These are phyloP conservation scores for Hysterangium stoloniferum DNA, from an alignment of 768 basidiomycete genomes.

Conservation along the genomic window DNA sequence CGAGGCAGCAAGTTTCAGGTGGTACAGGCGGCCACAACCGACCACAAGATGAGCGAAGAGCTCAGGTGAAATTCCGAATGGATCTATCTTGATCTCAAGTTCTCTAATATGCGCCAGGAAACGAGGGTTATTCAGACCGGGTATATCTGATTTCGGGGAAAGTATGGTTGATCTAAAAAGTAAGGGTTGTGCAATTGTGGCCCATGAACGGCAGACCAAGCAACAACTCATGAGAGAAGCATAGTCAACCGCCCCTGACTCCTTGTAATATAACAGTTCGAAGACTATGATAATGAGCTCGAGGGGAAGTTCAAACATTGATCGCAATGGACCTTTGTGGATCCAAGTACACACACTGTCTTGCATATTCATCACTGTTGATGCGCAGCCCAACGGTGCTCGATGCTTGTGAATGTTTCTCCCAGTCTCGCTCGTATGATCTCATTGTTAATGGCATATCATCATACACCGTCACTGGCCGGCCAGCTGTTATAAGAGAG, in stretches of 20 bases:
- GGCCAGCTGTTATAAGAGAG: not conserved
- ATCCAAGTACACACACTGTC: not conserved
- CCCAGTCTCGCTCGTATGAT: not conserved
- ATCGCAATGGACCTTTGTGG: not conserved
- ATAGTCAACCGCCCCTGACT: slow-evolving; percentile 12
- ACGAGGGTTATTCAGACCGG: not conserved
- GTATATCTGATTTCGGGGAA: not conserved
- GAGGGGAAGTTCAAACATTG: not conserved
- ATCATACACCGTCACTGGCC: not conserved
- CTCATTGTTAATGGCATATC: not conserved
- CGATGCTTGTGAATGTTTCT: not conserved
- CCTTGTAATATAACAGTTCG: slow-evolving; percentile 16
- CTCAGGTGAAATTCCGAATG: not conserved
- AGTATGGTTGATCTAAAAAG: slow-evolving; percentile 14
- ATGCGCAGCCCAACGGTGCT: not conserved
- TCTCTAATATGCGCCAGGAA: not conserved
- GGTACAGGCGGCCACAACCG: slow-evolving; percentile 27
- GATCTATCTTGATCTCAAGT: not conserved
- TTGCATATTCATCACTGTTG: not conserved
- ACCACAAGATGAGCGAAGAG: slow-evolving; percentile 18
- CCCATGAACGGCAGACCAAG: slow-evolving; percentile 18
- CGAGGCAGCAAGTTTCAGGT: slow-evolving; percentile 22
- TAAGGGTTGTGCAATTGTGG: slow-evolving; percentile 16
- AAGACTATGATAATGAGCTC: slow-evolving; percentile 16
- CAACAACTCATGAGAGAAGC: slow-evolving; percentile 16